Evolutionary conservation across 2,329 filamentous ascomycete species (phyloP).

Genomic region (Zymoseptoria brevis): DNA sequence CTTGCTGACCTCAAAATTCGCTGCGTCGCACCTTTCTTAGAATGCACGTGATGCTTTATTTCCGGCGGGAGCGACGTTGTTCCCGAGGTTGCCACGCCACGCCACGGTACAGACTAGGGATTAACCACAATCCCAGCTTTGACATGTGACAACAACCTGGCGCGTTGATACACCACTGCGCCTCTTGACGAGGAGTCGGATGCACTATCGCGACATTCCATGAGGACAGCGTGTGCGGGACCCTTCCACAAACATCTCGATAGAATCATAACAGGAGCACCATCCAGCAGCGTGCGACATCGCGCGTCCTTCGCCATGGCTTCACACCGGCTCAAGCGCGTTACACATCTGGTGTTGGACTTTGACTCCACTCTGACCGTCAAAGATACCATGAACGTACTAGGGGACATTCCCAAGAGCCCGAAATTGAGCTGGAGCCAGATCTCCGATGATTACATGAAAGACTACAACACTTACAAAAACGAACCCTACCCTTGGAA

Average conservation of each 20-base stretch:
- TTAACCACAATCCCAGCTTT: background rate
- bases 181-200: background rate
- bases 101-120: background rate
- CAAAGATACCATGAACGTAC: slow-evolving; percentile 38
- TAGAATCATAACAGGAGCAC: background rate
- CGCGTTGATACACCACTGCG: background rate
- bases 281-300: background rate
- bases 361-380: slow-evolving; percentile 42
- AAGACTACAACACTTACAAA: slow-evolving; percentile 33
- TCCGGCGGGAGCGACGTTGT: too few species aligned
- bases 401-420: slow-evolving; percentile 33
- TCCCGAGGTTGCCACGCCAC: background rate
- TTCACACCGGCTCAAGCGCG: slow-evolving; percentile 3
- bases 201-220: background rate
- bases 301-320: slow-evolving; percentile 3
- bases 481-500: slow-evolving; percentile 22
- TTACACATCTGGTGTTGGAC: slow-evolving; percentile 33
- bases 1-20: background rate
- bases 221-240: background rate
- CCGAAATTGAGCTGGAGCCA: slow-evolving; percentile 27
- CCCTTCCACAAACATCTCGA: background rate
- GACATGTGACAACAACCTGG: background rate
- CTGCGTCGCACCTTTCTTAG: background rate
- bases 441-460: slow-evolving; percentile 34
- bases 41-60: too few species aligned